Percentiles rank a stretch among this genome's conserved stretches.
phyloP scores from a whole-genome alignment of 768 basidiomycete genomes.

The Russula earlei region DNA sequence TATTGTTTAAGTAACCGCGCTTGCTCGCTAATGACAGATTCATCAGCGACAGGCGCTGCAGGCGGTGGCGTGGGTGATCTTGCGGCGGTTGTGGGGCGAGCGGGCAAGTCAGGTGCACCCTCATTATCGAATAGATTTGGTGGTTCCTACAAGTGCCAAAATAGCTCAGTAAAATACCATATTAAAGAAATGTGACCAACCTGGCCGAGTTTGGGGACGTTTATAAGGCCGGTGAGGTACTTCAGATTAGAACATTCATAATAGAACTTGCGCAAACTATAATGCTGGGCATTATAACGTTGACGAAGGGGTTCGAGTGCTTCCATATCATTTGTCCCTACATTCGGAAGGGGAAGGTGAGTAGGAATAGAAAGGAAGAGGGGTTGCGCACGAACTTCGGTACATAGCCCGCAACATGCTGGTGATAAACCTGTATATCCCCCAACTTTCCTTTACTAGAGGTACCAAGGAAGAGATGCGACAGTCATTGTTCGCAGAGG shows the following conservation, averaged over 20 bases:
- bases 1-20: slow-evolving; percentile 92
- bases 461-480: slow-evolving; percentile 94
- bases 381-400: slow-evolving; percentile 47
- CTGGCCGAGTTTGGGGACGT: slow-evolving; percentile 93
- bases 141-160: slow-evolving; percentile 58
- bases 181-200: slow-evolving; percentile 33
- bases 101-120: slow-evolving; percentile 77
- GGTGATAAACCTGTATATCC: slow-evolving; percentile 97
- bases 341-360: slow-evolving; percentile 1
- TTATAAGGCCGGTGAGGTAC: slow-evolving; percentile 94
- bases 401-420: slow-evolving; percentile 98
- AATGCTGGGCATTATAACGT: slow-evolving; percentile 86
- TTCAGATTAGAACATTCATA: slow-evolving; percentile 99
- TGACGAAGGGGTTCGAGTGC: slow-evolving; percentile 82
- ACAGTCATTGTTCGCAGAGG: slow-evolving; percentile 92
- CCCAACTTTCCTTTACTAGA: slow-evolving; percentile 97
- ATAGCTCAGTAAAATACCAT: not conserved
- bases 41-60: slow-evolving; percentile 58
- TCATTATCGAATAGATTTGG: slow-evolving; percentile 87
- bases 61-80: slow-evolving; percentile 60
- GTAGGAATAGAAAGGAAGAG: not conserved
- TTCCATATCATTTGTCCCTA: slow-evolving; percentile 85
- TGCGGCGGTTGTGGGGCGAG: slow-evolving; percentile 53
- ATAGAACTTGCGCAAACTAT: slow-evolving; percentile 92
- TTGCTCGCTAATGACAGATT: slow-evolving; percentile 76